phyloP scores from a whole-genome alignment of 139 green algal genomes.

The Haematococcus lacustris region DNA sequence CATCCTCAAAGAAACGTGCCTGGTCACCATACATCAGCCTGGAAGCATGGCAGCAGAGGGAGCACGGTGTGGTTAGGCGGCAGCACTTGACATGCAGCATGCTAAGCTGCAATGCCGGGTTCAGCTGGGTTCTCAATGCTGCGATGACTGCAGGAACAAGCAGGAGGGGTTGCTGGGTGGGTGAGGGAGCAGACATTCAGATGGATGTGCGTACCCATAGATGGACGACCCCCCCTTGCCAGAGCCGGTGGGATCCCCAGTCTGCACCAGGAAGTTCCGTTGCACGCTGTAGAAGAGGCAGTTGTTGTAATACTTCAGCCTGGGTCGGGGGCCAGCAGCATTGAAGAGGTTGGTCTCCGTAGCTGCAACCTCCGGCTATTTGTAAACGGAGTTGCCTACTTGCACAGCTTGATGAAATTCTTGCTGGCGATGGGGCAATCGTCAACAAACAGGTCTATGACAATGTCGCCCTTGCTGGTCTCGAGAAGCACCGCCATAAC shows the following conservation, averaged over 20 bases:
- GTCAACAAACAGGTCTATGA: constrained; percentile 84
- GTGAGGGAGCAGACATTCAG: too few species aligned
- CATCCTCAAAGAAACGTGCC: constrained; percentile 90
- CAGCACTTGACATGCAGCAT: too few species aligned
- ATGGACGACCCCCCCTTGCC: constrained; percentile 85
- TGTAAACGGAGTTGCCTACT: too few species aligned
- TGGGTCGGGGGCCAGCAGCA: too few species aligned
- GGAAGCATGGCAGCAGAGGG: too few species aligned
- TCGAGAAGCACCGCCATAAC: constrained; percentile 92
- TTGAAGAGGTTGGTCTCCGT: too few species aligned
- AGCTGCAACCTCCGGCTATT: too few species aligned
- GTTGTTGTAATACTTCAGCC: constrained; percentile 93
- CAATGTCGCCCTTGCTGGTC: constrained; percentile 88
- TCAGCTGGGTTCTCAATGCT: too few species aligned
- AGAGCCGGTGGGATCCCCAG: constrained; percentile 80
- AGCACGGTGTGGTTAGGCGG: too few species aligned
- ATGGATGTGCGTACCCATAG: constrained; percentile 66
- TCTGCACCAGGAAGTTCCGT: constrained; percentile 80
- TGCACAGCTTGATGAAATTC: constrained; percentile 96
- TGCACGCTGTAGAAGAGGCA: constrained; percentile 86
- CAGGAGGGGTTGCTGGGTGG: too few species aligned
- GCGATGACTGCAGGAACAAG: too few species aligned
- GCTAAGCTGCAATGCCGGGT: too few species aligned
- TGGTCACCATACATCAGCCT: constrained; percentile 78
- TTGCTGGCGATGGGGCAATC: constrained; percentile 69